Evolutionary conservation across 306 rosid genomes (phyloP).

Genomic region (Cicer pinnatifidum): DNA sequence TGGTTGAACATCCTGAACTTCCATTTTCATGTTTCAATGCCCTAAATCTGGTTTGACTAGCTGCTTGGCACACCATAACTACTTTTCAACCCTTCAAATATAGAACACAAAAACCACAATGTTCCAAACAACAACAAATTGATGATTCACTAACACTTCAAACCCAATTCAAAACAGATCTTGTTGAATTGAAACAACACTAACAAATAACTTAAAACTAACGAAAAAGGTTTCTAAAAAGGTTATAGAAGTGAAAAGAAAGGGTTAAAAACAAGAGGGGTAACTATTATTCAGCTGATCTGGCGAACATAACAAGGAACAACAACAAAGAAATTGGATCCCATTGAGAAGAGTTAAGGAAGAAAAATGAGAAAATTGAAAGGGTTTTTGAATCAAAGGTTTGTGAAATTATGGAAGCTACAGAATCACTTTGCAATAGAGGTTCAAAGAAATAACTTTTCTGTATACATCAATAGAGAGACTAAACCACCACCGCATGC

Average conservation of each 20-base stretch:
- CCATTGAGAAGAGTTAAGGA: constrained; percentile 59
- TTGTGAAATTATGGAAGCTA: constrained; percentile 44
- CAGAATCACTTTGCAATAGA: constrained; percentile 96
- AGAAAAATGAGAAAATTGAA: constrained; percentile 15
- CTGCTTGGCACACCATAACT: constrained; percentile 99
- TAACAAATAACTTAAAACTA: background rate
- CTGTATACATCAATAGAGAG: constrained; percentile 81
- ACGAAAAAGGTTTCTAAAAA: background rate
- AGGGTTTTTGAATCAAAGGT: background rate
- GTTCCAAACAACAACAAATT: constrained; percentile 45
- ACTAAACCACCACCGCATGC: constrained; percentile 94
- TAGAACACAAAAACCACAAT: constrained; percentile 41
- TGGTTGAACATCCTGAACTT: constrained; percentile 83
- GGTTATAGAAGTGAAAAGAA: background rate
- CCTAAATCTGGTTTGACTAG: constrained; percentile 97
- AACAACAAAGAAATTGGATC: constrained; percentile 80
- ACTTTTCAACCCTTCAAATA: constrained; percentile 65
- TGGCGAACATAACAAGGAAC: constrained; percentile 96
- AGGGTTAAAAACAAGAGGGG: constrained; percentile 21
- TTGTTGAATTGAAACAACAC: constrained; percentile 29
- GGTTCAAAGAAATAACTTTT: constrained; percentile 79
- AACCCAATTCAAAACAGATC: constrained; percentile 1
- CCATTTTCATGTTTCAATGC: constrained; percentile 98
- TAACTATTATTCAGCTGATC: constrained; percentile 71
- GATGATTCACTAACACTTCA: constrained; percentile 13